phyloP scores from a whole-genome alignment of 495 filamentous ascomycete genomes.

The Xylaria castorea region DNA sequence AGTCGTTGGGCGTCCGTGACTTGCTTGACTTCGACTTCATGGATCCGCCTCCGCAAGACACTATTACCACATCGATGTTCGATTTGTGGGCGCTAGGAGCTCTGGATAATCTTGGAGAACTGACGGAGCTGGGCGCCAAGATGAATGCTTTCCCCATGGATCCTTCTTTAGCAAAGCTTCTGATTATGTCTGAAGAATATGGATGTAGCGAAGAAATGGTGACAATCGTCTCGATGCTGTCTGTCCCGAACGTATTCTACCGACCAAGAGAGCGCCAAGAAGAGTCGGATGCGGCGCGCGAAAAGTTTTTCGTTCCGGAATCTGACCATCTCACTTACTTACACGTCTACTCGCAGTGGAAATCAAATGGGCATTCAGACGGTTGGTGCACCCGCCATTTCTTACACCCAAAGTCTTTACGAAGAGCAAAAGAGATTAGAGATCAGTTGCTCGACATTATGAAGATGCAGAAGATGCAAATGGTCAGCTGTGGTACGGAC shows the following conservation, averaged over 20 bases:
- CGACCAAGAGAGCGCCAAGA: conserved; percentile 97
- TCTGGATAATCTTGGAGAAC: conserved; percentile 88
- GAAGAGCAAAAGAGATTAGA: conserved; percentile 89
- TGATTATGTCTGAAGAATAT: conserved; percentile 87
- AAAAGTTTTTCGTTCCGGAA: conserved; percentile 98
- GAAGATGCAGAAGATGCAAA: conserved; percentile 87
- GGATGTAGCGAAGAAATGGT: conserved; percentile 97
- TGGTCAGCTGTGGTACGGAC: conserved; percentile 91
- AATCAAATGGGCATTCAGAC: conserved; percentile 86
- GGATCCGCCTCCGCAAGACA: conserved; percentile 98
- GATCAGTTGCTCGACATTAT: conserved; percentile 95
- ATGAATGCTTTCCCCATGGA: conserved; percentile 99
- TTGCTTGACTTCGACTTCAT: conserved; percentile 98
- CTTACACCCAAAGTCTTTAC: conserved; percentile 87
- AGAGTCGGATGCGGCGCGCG: conserved; percentile 93
- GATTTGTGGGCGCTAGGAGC: conserved; percentile 98
- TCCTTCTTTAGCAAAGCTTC: conserved; percentile 88
- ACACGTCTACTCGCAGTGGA: conserved; percentile 97
- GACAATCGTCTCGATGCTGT: conserved; percentile 97
- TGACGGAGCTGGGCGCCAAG: conserved; percentile 83
- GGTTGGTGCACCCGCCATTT: conserved; percentile 94
- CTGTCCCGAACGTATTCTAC: conserved; percentile 95
- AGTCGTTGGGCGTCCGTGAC: conserved; percentile 93
- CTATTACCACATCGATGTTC: conserved; percentile 95
- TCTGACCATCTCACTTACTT: conserved; percentile 96